Evolutionary conservation across 2,329 filamentous ascomycete species (phyloP).

Genomic region (Lasiodiplodia theobromae): DNA sequence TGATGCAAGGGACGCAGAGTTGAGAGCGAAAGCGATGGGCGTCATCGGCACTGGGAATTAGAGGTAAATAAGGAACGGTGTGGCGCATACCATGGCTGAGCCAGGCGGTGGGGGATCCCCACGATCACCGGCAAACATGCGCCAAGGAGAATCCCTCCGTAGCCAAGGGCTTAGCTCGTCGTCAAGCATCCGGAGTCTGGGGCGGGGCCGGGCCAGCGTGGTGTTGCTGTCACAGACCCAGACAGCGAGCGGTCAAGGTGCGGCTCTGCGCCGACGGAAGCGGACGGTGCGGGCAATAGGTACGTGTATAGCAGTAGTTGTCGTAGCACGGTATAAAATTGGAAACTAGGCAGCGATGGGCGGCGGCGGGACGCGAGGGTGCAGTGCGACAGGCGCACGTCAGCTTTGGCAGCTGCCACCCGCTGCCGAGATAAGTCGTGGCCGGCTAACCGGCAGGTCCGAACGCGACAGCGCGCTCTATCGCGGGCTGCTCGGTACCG

Average conservation of each 20-base stretch:
- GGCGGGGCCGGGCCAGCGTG: constrained; percentile 6
- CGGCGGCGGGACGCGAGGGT: not conserved
- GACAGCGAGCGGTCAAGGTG: constrained; percentile 5
- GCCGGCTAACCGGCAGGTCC: not conserved
- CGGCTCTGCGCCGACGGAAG: not conserved
- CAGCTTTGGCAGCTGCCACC: not conserved
- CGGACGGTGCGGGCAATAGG: not conserved
- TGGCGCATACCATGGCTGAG: not conserved
- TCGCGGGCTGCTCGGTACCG: not conserved
- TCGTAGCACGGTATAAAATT: not conserved
- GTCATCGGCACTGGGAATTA: not conserved
- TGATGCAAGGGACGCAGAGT: not conserved
- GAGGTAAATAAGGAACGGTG: not conserved
- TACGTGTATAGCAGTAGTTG: not conserved
- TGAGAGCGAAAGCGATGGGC: not conserved
- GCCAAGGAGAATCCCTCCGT: not conserved
- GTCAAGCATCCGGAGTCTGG: constrained; percentile 14
- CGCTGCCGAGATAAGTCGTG: not conserved
- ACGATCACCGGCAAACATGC: constrained; percentile 4
- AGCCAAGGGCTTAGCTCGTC: constrained; percentile 1
- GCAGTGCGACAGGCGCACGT: constrained; percentile 12
- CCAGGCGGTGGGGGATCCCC: constrained; percentile 5
- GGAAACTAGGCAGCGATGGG: constrained; percentile 12
- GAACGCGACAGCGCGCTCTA: not conserved
- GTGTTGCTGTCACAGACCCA: not conserved